phyloP scores from a whole-genome alignment of 1,139 yeast genomes.

The Torulaspora globosa region DNA sequence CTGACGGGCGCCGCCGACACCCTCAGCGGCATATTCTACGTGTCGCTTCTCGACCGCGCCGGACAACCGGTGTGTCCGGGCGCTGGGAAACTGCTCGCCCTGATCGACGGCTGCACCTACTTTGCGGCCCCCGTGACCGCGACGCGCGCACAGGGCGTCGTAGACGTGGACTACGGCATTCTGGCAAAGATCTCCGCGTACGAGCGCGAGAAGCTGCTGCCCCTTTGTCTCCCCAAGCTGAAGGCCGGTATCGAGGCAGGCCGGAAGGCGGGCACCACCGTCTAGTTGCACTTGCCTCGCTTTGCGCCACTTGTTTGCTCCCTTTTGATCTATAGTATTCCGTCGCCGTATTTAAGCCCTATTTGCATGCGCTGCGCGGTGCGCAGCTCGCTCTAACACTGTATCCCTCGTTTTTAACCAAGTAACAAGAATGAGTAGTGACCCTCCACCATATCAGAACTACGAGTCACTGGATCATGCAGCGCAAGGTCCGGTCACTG shows the following conservation, averaged over 20 bases:
- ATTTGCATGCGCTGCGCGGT: conserved; percentile 1
- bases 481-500: not conserved
- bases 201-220: conserved; percentile 41
- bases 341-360: not conserved
- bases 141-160: conserved; percentile 51
- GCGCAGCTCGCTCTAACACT: not conserved
- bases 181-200: conserved; percentile 51
- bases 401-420: not conserved
- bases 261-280: conserved; percentile 7
- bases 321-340: not conserved
- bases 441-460: conserved; percentile 9
- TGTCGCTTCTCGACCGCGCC: conserved; percentile 21
- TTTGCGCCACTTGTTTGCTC: not conserved
- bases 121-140: conserved; percentile 64
- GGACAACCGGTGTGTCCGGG: conserved; percentile 40
- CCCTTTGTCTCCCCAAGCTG: conserved; percentile 27
- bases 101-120: conserved; percentile 46
- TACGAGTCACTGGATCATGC: conserved; percentile 7
- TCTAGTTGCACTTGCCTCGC: not conserved
- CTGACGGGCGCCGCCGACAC: conserved; percentile 30
- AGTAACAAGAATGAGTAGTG: conserved; percentile 1
- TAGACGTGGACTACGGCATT: conserved; percentile 47
- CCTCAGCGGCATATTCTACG: conserved; percentile 27
- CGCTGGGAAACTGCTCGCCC: conserved; percentile 23
- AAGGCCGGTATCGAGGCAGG: conserved; percentile 24